Base-by-base conservation (phyloP, 2,329 filamentous ascomycete species). In the Teratosphaeria gauchensis region DNA sequence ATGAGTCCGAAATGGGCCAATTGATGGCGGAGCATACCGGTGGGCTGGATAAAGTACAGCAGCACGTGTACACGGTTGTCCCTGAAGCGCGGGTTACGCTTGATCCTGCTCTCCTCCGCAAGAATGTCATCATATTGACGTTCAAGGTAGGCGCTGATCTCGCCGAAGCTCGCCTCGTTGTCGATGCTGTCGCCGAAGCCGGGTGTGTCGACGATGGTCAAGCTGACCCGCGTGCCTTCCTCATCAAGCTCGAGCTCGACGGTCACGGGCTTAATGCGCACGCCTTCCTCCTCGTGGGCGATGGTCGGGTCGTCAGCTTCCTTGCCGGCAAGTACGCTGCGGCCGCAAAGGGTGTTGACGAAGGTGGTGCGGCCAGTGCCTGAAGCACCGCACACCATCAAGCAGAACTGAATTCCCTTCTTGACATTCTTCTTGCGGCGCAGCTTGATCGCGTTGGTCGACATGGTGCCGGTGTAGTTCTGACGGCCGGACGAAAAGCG, bases 391-490 rank as follows among this genome's bases (percentile, higher is more conserved):
- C 94, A 97, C 73, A 99, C 94, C 94, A 99, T 99, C 84, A 99
- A 80, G 78, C 92, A 97, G 82, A 99, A 99, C 83, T 99, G 94
- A 74, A 99, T 97, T 75, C 94, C 94, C 85, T 96, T 96, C 89
- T 96, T 96, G 81, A 99, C 92, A 84, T 99, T 97, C 89, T 99
- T 99, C 92, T 99, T 99, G 79, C 90, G 88, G 80, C 94, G 92
- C 76, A 96, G 92, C 89, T 96, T 94, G 78, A 95, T 90, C 58
- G 68, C 68, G 64, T 63, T 65, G 65, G 63, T 63, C 32, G 69
- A 71, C 70, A 72, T 73, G 62, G 54, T 65, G 38, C 53, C 48
- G n/a, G 56, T 3, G 19, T 32, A 38, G 51, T 53, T 52, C 3
- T 48, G 42, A 11, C 42, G 42, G n/a, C 42, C 16, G 42, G 42